Percentiles rank a stretch among this genome's conserved stretches.
These are phyloP conservation scores for Pseudopithomyces maydicus DNA, from an alignment of 2,329 filamentous ascomycete genomes.

Conservation along the genomic window DNA sequence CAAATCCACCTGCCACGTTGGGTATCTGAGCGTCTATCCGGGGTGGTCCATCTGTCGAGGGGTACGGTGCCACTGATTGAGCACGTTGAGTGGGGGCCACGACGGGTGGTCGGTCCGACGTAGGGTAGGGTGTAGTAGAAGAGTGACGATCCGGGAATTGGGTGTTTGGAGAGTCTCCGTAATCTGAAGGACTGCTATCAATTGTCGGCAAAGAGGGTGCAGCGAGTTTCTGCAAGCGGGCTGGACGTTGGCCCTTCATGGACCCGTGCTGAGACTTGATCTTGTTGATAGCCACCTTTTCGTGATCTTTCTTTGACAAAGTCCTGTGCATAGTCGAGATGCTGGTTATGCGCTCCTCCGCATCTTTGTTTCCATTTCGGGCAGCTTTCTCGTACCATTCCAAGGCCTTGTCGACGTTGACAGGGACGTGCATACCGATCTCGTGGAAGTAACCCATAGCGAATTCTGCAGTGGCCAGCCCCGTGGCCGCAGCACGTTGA, in stretches of 20 bases:
- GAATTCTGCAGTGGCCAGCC: slow-evolving; percentile 90
- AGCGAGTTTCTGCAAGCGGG: slow-evolving; percentile 47
- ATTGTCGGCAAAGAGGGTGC: slow-evolving; percentile 47
- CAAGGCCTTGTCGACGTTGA: slow-evolving; percentile 79
- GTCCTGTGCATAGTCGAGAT: slow-evolving; percentile 77
- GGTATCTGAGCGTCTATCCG: slow-evolving; percentile 43
- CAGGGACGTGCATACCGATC: slow-evolving; percentile 89
- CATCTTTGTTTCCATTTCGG: slow-evolving; percentile 90
- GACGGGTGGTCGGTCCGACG: slow-evolving; percentile 49
- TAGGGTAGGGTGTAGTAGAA: slow-evolving; percentile 50
- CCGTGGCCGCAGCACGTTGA: slow-evolving; percentile 78
- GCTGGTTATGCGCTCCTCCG: slow-evolving; percentile 78
- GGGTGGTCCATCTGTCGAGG: slow-evolving; percentile 67
- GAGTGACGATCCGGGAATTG: slow-evolving; percentile 38
- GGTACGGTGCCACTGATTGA: slow-evolving; percentile 70
- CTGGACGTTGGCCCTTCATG: slow-evolving; percentile 54
- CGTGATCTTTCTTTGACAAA: slow-evolving; percentile 88
- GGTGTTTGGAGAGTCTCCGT: slow-evolving; percentile 30
- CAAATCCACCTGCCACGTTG: slow-evolving; percentile 46
- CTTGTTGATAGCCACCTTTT: slow-evolving; percentile 83
- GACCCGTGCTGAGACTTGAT: slow-evolving; percentile 70
- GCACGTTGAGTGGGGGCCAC: slow-evolving; percentile 47
- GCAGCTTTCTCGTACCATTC: slow-evolving; percentile 91
- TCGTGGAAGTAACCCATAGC: slow-evolving; percentile 97
- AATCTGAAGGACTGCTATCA: slow-evolving; percentile 45